A percentile compares a stretch with the other conserved stretches of the same genome.
Conservation (phyloP, 441 rosid species). For the Populus hybrid region DNA sequence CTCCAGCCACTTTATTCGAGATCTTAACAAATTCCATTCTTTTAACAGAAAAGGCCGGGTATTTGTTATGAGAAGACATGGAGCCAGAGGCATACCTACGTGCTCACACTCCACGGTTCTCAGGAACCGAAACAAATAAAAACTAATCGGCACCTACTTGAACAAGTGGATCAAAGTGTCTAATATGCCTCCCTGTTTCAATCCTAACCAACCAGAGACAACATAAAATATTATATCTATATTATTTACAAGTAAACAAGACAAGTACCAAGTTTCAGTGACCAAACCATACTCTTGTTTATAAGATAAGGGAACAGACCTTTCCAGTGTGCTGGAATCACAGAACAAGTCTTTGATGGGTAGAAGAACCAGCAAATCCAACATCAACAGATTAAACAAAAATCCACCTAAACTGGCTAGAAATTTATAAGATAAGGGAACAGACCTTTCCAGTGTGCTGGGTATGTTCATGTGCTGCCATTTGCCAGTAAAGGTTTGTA, state of each 20-base stretch:
- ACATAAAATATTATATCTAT: background rate
- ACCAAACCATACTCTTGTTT: no score
- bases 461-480: slow-evolving; percentile 98
- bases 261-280: no score
- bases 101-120: background rate
- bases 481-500: slow-evolving; percentile 95
- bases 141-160: background rate
- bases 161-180: background rate
- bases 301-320: no score
- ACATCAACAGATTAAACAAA: background rate
- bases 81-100: background rate
- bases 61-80: background rate
- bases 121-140: background rate
- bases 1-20: background rate
- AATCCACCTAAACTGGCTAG: background rate
- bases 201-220: background rate
- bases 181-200: background rate
- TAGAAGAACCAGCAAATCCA: background rate
- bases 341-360: background rate
- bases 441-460: slow-evolving; percentile 98
- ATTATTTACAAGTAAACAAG: background rate
- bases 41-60: background rate
- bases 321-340: no score
- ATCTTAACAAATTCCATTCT: background rate
- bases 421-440: background rate